These are phyloP conservation scores for Erysimum cheiri DNA, from an alignment of 441 rosid genomes.

Conservation along the genomic window DNA sequence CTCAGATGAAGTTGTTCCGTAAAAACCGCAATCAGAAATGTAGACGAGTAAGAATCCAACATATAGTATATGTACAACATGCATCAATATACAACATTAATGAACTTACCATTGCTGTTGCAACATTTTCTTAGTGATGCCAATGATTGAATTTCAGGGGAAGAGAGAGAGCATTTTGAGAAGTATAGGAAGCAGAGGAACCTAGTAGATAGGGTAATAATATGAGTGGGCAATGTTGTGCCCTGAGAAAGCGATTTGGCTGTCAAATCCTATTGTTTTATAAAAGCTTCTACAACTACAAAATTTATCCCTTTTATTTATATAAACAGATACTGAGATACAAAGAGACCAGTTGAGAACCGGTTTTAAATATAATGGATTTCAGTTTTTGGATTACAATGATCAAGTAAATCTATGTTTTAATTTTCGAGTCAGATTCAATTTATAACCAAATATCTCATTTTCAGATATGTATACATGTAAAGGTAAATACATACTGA, in stretches of 20 bases:
- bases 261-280: slow-evolving; percentile 19
- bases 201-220: slow-evolving; percentile 29
- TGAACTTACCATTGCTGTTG: no score
- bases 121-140: slow-evolving; percentile 2
- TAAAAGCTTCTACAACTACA: not conserved
- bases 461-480: no score
- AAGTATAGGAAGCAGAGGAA: slow-evolving; percentile 15
- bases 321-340: not conserved
- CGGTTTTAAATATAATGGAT: not conserved
- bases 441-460: not conserved
- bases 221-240: slow-evolving; percentile 17
- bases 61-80: no score
- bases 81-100: no score
- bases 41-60: slow-evolving; percentile 23
- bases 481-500: no score
- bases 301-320: not conserved
- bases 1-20: slow-evolving; percentile 67
- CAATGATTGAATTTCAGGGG: not conserved
- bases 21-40: slow-evolving; percentile 27
- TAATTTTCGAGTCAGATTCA: not conserved
- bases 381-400: not conserved
- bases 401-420: not conserved
- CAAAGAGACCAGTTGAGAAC: slow-evolving; percentile 7
- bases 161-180: not conserved
- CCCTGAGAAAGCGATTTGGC: slow-evolving; percentile 16